Evolutionary conservation across 2,329 filamentous ascomycete genomes (phyloP).

Genomic region (Eutypa lata): DNA sequence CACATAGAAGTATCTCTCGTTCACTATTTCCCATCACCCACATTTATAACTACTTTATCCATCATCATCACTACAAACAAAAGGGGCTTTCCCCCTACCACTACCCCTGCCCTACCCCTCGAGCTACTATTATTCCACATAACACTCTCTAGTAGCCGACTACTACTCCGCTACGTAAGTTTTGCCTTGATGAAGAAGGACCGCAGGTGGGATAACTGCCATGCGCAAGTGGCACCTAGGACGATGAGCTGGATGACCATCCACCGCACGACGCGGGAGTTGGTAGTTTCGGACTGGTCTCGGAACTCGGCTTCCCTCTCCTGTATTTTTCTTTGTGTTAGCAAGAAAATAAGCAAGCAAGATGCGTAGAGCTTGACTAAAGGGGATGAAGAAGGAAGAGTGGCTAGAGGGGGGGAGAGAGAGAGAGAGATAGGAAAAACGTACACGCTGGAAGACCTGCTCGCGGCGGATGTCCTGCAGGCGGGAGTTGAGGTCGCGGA

Average conservation of each 20-base stretch:
- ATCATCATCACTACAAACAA: too few relatives aligned
- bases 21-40: too few relatives aligned
- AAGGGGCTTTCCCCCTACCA: too few relatives aligned
- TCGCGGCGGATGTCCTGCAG: constrained; percentile 87
- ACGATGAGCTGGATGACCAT: constrained; percentile 85
- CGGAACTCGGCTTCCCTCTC: constrained; percentile 97
- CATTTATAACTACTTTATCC: too few relatives aligned
- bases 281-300: constrained; percentile 94
- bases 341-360: neutral
- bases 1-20: too few relatives aligned
- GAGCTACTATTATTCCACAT: too few relatives aligned
- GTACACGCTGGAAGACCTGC: constrained; percentile 92
- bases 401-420: neutral
- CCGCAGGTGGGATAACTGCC: constrained; percentile 93
- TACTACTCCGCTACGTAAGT: constrained; percentile 71
- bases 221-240: constrained; percentile 84
- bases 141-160: neutral
- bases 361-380: neutral
- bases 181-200: constrained; percentile 99
- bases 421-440: constrained; percentile 21
- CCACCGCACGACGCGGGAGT: constrained; percentile 89
- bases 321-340: constrained; percentile 40
- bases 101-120: too few relatives aligned
- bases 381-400: neutral
- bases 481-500: constrained; percentile 84